These are phyloP conservation scores for Tetradesmus obliquus DNA, from an alignment of 139 green algal species.

Conservation along the genomic window DNA sequence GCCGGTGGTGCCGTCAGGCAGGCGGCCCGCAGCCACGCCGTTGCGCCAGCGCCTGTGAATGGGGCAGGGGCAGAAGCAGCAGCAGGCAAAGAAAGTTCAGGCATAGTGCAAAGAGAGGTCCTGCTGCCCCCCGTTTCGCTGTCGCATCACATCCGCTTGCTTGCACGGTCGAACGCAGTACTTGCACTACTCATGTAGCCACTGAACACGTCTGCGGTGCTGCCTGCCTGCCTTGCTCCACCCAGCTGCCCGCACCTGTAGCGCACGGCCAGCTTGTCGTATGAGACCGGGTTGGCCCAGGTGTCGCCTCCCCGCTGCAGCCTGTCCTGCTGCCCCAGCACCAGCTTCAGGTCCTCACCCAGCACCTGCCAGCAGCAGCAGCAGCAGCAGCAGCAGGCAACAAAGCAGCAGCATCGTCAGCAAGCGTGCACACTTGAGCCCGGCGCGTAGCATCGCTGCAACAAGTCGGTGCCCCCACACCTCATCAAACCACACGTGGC, in stretches of 20 bases:
- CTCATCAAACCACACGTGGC: too few species aligned
- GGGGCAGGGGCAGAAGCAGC: not conserved
- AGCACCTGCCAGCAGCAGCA: slow-evolving; percentile 82
- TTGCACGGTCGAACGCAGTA: too few species aligned
- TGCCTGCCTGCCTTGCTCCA: not conserved
- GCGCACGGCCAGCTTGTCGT: slow-evolving; percentile 97
- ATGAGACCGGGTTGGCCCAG: slow-evolving; percentile 93
- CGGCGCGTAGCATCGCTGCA: too few species aligned
- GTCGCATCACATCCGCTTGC: too few species aligned
- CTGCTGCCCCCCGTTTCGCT: too few species aligned
- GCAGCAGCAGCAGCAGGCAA: not conserved
- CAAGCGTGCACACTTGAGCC: not conserved
- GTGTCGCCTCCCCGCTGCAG: slow-evolving; percentile 89
- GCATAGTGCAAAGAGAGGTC: not conserved
- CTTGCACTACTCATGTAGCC: too few species aligned
- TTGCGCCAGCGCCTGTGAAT: slow-evolving; percentile 26
- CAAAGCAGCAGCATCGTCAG: not conserved
- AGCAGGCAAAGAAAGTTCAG: not conserved
- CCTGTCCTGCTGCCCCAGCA: slow-evolving; percentile 96
- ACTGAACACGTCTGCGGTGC: not conserved
- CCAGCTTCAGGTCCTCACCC: slow-evolving; percentile 96
- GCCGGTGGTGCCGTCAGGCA: slow-evolving; percentile 32
- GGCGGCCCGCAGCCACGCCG: slow-evolving; percentile 11
- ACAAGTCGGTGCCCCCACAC: too few species aligned
- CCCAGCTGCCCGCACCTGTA: slow-evolving; percentile 91